A percentile compares a stretch with the other conserved stretches of the same genome.
These are phyloP conservation scores for Tillandsia leiboldiana DNA, from an alignment of 176 grass and related monocot species.

Conservation along the genomic window DNA sequence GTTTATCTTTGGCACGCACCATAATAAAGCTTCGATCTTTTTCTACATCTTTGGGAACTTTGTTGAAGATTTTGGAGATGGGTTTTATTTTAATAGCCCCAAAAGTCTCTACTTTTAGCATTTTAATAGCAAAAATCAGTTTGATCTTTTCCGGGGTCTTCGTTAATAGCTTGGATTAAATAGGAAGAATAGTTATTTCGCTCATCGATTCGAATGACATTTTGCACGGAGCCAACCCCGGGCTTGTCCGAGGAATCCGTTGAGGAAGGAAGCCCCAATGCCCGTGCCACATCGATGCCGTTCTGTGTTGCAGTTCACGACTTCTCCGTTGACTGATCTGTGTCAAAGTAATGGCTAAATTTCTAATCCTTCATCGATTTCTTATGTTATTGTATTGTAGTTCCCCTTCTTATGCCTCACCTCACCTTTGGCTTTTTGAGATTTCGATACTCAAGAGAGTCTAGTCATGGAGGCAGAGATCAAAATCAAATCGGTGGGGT, in stretches of 20 bases:
- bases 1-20: too few relatives aligned
- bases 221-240: not conserved
- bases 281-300: not conserved
- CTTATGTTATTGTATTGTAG: not conserved
- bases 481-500: slow-evolving; percentile 20
- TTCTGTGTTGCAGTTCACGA: slow-evolving; percentile 11
- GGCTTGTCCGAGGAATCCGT: not conserved
- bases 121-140: not conserved
- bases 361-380: not conserved
- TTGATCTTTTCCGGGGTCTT: not conserved
- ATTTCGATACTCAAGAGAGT: slow-evolving; percentile 42
- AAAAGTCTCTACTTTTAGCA: too few relatives aligned
- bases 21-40: not conserved
- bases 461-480: slow-evolving; percentile 69
- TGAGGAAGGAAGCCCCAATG: slow-evolving; percentile 7
- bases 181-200: not conserved
- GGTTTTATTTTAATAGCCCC: too few relatives aligned
- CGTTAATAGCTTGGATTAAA: not conserved
- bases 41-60: not conserved
- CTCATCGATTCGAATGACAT: not conserved
- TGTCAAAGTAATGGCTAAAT: not conserved
- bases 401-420: slow-evolving; percentile 29
- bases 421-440: slow-evolving; percentile 77
- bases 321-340: not conserved
- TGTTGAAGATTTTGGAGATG: too few relatives aligned